Evolutionary conservation across 2,329 filamentous ascomycete species (phyloP).

Genomic region (Dothideomycetes sp.): DNA sequence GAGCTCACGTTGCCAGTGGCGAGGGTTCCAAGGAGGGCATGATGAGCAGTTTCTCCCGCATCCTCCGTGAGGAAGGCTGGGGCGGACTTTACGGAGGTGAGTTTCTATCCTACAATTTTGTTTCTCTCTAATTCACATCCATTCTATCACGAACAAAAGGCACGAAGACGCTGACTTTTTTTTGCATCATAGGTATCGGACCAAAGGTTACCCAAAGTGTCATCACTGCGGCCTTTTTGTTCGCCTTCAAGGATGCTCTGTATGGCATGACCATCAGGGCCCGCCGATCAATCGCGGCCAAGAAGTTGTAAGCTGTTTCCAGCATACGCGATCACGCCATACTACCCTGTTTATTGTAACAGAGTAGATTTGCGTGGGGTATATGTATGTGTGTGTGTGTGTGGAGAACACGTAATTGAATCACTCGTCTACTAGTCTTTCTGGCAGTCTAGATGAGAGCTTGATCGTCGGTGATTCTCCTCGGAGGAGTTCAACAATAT

Average conservation of each 20-base stretch:
- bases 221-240: conserved; percentile 87
- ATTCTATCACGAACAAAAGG: background rate
- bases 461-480: no score
- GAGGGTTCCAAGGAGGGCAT: conserved; percentile 72
- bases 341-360: no score
- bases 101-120: conserved; percentile 18
- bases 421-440: no score
- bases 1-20: conserved; percentile 82
- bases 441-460: no score
- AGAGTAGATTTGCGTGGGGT: no score
- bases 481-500: no score
- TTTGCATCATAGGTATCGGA: conserved; percentile 60
- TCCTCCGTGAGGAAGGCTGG: conserved; percentile 85
- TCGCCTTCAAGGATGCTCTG: conserved; percentile 94
- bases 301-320: conserved; percentile 5
- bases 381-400: no score
- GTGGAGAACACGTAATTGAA: no score
- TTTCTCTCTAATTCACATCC: background rate
- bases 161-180: conserved; percentile 7
- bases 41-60: conserved; percentile 62
- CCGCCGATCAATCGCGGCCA: conserved; percentile 24
- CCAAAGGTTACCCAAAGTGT: conserved; percentile 97
- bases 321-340: no score
- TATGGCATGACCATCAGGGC: conserved; percentile 72
- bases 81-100: conserved; percentile 82